Conservation (phyloP, 331 rosid species). For the Pyrus hybrid region DNA sequence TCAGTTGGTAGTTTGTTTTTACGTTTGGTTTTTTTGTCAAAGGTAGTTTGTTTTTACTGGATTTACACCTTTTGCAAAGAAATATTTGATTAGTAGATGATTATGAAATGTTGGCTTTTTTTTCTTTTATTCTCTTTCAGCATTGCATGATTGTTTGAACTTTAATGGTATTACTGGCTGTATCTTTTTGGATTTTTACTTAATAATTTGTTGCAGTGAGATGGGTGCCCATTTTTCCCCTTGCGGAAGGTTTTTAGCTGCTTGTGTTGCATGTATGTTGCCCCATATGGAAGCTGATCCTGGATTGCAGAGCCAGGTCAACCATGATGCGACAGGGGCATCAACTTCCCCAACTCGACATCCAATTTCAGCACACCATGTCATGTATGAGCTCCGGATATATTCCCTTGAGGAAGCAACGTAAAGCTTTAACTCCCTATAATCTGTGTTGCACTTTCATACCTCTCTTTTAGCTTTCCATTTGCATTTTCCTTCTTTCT, state of each 20-base stretch:
- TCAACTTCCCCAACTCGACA: slow-evolving; percentile 84
- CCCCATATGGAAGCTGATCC: slow-evolving; percentile 74
- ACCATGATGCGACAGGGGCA: slow-evolving; percentile 45
- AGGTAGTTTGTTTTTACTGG: background rate
- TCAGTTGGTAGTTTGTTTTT: background rate
- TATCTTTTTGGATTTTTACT: slow-evolving; percentile 1
- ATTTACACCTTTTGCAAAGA: background rate
- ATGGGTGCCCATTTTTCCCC: slow-evolving; percentile 99
- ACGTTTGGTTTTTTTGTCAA: background rate
- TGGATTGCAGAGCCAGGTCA: slow-evolving; percentile 47
- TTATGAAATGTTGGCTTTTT: background rate
- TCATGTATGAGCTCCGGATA: slow-evolving; percentile 74
- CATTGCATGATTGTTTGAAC: background rate
- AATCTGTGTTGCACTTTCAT: background rate
- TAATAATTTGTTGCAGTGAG: slow-evolving; percentile 61
- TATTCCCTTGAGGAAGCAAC: slow-evolving; percentile 86
- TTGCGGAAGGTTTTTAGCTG: slow-evolving; percentile 97
- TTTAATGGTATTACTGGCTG: background rate
- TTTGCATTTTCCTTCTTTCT: background rate
- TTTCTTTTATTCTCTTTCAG: background rate
- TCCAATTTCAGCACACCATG: slow-evolving; percentile 80
- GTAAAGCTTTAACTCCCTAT: slow-evolving; percentile 26
- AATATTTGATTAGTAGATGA: background rate
- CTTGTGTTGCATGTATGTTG: slow-evolving; percentile 93
- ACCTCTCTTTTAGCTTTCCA: background rate